Conservation (phyloP, 2,329 filamentous ascomycete species). For the Emericellopsis atlantica region DNA sequence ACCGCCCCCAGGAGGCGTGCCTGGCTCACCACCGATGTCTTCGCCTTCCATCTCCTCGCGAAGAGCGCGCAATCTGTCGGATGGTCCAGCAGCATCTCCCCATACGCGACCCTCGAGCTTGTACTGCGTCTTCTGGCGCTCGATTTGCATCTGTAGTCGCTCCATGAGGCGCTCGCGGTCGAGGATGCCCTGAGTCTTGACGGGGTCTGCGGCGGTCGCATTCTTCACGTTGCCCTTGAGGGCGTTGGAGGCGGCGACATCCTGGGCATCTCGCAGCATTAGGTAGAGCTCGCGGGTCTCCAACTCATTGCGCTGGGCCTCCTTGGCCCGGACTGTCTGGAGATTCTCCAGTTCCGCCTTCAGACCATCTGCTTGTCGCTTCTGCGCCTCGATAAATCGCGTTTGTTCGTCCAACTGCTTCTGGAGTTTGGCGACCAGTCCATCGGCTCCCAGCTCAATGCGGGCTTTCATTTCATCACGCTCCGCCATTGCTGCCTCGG, state of each 20-base stretch:
- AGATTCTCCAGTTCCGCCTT: conserved; percentile 84
- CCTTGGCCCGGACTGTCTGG: conserved; percentile 75
- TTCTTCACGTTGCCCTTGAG: conserved; percentile 38
- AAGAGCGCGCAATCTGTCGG: conserved; percentile 80
- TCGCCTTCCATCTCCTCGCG: conserved; percentile 85
- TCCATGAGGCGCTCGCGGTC: conserved; percentile 90
- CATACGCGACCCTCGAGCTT: conserved; percentile 91
- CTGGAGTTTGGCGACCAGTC: conserved; percentile 83
- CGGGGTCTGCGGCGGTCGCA: conserved; percentile 31
- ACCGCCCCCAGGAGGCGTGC: conserved; percentile 31
- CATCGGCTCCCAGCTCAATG: conserved; percentile 84
- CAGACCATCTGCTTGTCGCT: conserved; percentile 72
- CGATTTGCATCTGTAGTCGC: conserved; percentile 85
- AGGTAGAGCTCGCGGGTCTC: conserved; percentile 95
- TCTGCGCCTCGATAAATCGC: conserved; percentile 79
- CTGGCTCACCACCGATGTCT: conserved; percentile 32
- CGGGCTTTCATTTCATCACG: conserved; percentile 87
- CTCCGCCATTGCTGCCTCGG: conserved; percentile 91
- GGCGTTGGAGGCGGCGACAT: conserved; percentile 82
- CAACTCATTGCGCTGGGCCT: conserved; percentile 86
- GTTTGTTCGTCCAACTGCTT: conserved; percentile 89
- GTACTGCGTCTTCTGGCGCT: conserved; percentile 94
- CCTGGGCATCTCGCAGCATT: conserved; percentile 95
- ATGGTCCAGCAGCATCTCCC: conserved; percentile 71
- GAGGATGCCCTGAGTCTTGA: conserved; percentile 80